phyloP scores from a whole-genome alignment of 148 eudicot genomes.

The Rhododendron simsii region DNA sequence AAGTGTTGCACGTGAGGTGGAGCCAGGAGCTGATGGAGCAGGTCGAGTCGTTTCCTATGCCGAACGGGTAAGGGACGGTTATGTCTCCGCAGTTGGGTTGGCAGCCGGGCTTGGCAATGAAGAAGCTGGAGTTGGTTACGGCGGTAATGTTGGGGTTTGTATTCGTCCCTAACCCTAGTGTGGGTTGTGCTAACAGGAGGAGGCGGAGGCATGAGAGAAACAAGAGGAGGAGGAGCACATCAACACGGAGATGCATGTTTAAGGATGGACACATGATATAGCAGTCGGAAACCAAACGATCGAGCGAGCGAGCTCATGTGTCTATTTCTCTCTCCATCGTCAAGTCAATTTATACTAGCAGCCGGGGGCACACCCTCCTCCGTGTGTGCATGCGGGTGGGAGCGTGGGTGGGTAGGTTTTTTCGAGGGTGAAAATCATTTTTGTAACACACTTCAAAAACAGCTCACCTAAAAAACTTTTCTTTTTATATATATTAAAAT shows the following conservation, averaged over 20 bases:
- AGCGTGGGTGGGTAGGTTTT: too few relatives aligned
- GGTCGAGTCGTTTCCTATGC: conserved; percentile 16
- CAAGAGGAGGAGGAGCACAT: not conserved
- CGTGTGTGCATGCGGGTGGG: too few relatives aligned
- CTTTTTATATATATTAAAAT: too few relatives aligned
- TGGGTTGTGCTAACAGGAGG: not conserved
- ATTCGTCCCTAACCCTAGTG: not conserved
- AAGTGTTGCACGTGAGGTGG: conserved; percentile 18
- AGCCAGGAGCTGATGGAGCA: conserved; percentile 25
- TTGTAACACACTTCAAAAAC: too few relatives aligned
- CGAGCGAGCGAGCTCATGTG: too few relatives aligned
- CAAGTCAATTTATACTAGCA: too few relatives aligned
- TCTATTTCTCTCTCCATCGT: too few relatives aligned
- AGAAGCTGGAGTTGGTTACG: not conserved
- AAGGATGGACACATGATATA: not conserved
- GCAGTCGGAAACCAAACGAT: not conserved
- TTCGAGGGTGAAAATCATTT: too few relatives aligned
- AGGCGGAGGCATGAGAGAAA: not conserved
- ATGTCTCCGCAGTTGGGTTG: conserved; percentile 18
- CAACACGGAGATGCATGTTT: not conserved
- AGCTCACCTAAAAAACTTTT: too few relatives aligned
- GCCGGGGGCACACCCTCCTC: too few relatives aligned
- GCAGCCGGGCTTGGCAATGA: conserved; percentile 18
- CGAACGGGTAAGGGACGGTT: conserved; percentile 44
- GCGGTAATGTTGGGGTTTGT: not conserved